These are phyloP conservation scores for Geotrichum citri-aurantii DNA, from an alignment of 1,139 yeast genomes.

Conservation along the genomic window DNA sequence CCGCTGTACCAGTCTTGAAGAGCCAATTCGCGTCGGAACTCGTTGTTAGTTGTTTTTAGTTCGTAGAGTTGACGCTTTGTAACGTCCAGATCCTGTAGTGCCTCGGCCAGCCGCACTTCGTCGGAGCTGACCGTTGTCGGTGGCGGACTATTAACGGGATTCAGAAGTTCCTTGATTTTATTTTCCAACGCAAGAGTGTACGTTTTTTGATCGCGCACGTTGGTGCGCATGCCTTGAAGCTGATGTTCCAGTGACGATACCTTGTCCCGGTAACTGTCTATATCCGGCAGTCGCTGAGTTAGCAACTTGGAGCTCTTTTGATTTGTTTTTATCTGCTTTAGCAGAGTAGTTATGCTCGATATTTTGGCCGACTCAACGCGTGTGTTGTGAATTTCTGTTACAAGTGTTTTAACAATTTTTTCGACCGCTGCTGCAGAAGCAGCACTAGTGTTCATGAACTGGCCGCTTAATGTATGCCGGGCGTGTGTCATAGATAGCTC, in stretches of 20 bases:
- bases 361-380: constrained; percentile 43
- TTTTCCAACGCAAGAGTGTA: background rate
- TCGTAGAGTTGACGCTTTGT: background rate
- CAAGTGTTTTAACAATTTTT: constrained; percentile 41
- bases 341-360: constrained; percentile 40
- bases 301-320: constrained; percentile 3
- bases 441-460: constrained; percentile 57
- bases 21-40: background rate
- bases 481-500: constrained; percentile 54
- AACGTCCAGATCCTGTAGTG: background rate
- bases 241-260: background rate
- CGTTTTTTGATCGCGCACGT: background rate
- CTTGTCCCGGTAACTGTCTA: background rate
- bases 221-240: background rate
- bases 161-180: background rate
- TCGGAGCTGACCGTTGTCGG: background rate
- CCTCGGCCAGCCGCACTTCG: background rate
- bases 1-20: background rate
- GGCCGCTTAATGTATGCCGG: constrained; percentile 53
- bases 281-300: background rate
- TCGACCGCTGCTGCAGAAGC: constrained; percentile 52
- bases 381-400: constrained; percentile 45
- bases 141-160: background rate
- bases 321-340: constrained; percentile 26
- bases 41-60: background rate